Conservation (phyloP, 2,329 filamentous ascomycete species). For the Colletotrichum brevisporum region DNA sequence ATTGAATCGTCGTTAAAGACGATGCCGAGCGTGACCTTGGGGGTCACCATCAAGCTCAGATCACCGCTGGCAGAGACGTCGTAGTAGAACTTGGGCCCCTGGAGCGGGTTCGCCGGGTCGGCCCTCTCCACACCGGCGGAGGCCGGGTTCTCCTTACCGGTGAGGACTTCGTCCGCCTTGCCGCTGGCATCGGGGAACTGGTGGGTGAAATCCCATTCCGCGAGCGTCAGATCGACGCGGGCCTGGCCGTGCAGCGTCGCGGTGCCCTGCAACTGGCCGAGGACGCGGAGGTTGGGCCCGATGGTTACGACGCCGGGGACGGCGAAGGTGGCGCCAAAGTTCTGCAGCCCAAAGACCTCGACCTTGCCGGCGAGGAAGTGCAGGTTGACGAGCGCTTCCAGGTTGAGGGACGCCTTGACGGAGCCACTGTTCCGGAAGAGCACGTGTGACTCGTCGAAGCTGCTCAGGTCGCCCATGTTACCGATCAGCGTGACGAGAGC, state of each 20-base stretch:
- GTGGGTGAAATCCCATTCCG: slow-evolving; percentile 17
- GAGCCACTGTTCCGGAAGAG: slow-evolving; percentile 38
- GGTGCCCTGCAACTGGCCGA: slow-evolving; percentile 35
- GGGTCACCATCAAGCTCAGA: background rate
- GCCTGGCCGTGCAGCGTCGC: slow-evolving; percentile 11
- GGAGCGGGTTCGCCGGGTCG: background rate
- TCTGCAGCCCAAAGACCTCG: slow-evolving; percentile 42
- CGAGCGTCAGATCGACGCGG: slow-evolving; percentile 6
- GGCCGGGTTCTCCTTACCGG: no score
- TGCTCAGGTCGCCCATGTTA: slow-evolving; percentile 29
- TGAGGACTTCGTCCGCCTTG: no score
- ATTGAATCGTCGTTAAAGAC: slow-evolving; percentile 10
- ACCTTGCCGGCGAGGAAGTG: slow-evolving; percentile 37
- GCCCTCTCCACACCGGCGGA: background rate
- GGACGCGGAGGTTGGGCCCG: slow-evolving; percentile 48
- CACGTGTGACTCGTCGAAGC: slow-evolving; percentile 33
- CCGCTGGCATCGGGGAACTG: background rate
- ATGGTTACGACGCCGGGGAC: slow-evolving; percentile 49
- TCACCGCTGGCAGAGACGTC: slow-evolving; percentile 8
- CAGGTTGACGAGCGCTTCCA: slow-evolving; percentile 33
- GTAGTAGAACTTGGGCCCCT: slow-evolving; percentile 3
- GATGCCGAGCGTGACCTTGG: slow-evolving; percentile 17
- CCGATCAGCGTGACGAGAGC: slow-evolving; percentile 35
- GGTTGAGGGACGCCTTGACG: slow-evolving; percentile 28
- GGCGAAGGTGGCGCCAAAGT: slow-evolving; percentile 47